Evolutionary conservation across 2,329 filamentous ascomycete genomes (phyloP), one percentile per base, ranked within the genome.

Genomic region (Colletotrichum costaricense): DNA sequence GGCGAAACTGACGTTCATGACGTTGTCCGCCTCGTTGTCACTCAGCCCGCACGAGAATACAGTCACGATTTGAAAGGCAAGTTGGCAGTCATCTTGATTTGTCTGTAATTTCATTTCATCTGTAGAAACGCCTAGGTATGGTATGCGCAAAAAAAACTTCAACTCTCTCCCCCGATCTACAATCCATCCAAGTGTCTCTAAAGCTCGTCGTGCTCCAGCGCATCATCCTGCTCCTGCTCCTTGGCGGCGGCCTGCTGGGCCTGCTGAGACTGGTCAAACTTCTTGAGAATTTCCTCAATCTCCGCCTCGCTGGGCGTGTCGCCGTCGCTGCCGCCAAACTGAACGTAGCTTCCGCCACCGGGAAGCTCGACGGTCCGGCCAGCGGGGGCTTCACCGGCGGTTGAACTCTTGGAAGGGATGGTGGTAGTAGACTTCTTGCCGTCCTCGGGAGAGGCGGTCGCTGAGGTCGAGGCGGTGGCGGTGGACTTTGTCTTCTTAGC

Each of bases 271-370:
- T 80, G 78, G 74, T 80, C 78, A 26, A 81, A 77, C 76, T 82
- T 79, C 69, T 81, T 80, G 65, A 83, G 74, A 65, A 91, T 87
- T 77, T 88, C 86, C 78, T 90, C 85, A 69, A 89, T 86, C 77
- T 88, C 82, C 76, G 87, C 86, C 54, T 84, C 81, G 46, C 81
- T 84, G 26, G 83, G 86, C 80, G 42, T 58, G 71, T 74, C 71
- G n/a, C 63, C 75, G 28, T 72, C 60, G 33, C 68, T 75, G 63
- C 74, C 76, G 26, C 75, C 74, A 22, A 75, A 74, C n/a, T 77
- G 73, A 54, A 84, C 77, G 67, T 80, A 80, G 67, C 78, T 78
- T 22, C 81, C 80, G 59, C 80, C 77, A 49, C 80, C 79, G 52
- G 82, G 81, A 30, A 85, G 76, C 76, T 89, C 84, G 69, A 86